Percentiles rank a stretch among this genome's conserved stretches.
Evolutionary conservation across 2,329 filamentous ascomycete species (phyloP).

Genomic region (Colletotrichum graminicola): DNA sequence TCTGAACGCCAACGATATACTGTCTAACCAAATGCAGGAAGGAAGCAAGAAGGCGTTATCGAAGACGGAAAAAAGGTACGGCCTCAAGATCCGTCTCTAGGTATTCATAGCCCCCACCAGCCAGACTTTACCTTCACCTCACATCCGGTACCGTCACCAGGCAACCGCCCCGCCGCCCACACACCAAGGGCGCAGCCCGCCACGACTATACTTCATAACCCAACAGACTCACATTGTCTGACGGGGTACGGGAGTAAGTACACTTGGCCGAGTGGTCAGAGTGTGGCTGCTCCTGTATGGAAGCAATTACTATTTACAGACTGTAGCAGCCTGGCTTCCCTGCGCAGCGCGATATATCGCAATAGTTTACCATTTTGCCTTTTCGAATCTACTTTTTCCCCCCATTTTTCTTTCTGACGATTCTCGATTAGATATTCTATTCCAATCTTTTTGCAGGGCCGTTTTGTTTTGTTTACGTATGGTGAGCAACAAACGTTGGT

Average conservation of each 20-base stretch:
- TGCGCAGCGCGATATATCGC: slow-evolving; percentile 1
- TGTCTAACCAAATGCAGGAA: neutral
- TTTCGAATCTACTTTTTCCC: neutral
- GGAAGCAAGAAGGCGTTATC: neutral
- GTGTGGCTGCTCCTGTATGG: slow-evolving; percentile 1
- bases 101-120: neutral
- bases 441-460: neutral
- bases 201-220: neutral
- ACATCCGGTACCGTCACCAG: neutral
- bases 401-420: neutral
- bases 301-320: slow-evolving; percentile 7
- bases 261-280: slow-evolving; percentile 17
- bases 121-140: neutral
- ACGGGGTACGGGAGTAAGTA: neutral
- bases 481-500: neutral
- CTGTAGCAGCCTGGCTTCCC: slow-evolving; percentile 10
- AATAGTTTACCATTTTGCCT: slow-evolving; percentile 16
- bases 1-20: neutral
- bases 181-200: neutral
- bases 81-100: too few relatives aligned
- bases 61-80: neutral
- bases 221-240: neutral
- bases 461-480: too few relatives aligned
- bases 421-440: neutral
- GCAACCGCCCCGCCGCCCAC: neutral